phyloP scores from a whole-genome alignment of 306 rosid genomes.

The Ormosia semicastrata region DNA sequence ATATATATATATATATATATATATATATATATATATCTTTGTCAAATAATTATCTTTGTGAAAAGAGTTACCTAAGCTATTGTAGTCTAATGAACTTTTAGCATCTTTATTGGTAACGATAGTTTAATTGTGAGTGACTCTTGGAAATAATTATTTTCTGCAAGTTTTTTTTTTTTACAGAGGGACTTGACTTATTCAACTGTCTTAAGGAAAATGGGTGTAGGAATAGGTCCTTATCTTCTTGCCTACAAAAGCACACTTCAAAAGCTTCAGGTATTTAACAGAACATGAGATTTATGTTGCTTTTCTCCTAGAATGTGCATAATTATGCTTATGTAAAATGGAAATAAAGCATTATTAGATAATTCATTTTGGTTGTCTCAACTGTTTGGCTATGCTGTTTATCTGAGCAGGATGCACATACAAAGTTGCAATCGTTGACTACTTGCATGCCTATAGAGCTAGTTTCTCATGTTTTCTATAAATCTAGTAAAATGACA shows the following conservation, averaged over 20 bases:
- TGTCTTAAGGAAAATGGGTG: no score
- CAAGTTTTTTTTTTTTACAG: no score
- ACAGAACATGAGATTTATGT: not conserved
- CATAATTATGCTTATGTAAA: not conserved
- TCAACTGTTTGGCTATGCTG: not conserved
- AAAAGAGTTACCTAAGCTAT: no score
- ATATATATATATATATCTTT: no score
- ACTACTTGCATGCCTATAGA: not conserved
- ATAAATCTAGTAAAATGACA: not conserved
- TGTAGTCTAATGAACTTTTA: no score
- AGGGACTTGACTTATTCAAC: no score
- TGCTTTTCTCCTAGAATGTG: not conserved
- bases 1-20: no score
- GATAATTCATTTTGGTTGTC: not conserved
- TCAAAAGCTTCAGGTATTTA: slow-evolving; percentile 86
- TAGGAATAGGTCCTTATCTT: no score
- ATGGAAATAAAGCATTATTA: not conserved
- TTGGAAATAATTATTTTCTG: no score
- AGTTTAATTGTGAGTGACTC: no score
- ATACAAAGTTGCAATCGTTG: slow-evolving; percentile 6
- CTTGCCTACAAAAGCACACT: slow-evolving; percentile 82
- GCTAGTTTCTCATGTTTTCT: slow-evolving; percentile 11
- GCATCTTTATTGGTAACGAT: no score
- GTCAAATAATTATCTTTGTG: no score
- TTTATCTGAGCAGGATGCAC: slow-evolving; percentile 2